These are phyloP conservation scores for Hydrangea macrophylla DNA, from an alignment of 148 eudicot species.

Conservation along the genomic window DNA sequence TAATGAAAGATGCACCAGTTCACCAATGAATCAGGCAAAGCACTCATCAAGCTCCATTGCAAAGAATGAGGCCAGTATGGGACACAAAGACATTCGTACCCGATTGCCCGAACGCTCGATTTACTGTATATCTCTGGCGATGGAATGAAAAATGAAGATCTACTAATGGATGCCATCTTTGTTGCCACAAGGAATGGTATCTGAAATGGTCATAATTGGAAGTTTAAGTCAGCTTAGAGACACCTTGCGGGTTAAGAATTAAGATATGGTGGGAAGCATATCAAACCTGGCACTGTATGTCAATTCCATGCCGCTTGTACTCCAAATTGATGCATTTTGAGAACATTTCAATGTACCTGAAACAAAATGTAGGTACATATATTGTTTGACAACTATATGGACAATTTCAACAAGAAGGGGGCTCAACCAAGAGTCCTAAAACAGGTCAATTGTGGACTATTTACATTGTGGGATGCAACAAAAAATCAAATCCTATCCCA, in stretches of 20 bases:
- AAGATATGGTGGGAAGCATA: background rate
- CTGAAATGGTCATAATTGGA: conserved; percentile 25
- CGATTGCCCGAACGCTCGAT: conserved; percentile 54
- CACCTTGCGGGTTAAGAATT: no score
- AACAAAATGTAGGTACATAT: background rate
- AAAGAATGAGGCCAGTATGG: conserved; percentile 74
- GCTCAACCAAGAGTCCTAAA: no score
- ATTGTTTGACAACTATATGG: background rate
- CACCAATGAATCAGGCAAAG: conserved; percentile 40
- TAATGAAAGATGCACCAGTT: conserved; percentile 44
- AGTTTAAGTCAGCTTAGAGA: background rate
- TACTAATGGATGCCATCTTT: conserved; percentile 59
- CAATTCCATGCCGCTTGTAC: conserved; percentile 69
- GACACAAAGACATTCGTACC: conserved; percentile 47
- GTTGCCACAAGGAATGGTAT: conserved; percentile 72
- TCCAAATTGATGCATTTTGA: conserved; percentile 57
- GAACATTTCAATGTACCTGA: conserved; percentile 56
- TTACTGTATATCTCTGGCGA: conserved; percentile 53
- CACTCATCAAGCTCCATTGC: conserved; percentile 32
- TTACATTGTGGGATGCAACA: no score
- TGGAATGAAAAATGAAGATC: conserved; percentile 63
- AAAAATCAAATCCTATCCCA: no score
- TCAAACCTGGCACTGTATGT: conserved; percentile 73
- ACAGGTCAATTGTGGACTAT: no score
- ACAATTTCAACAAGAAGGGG: no score